Evolutionary conservation across 2,329 filamentous ascomycete genomes (phyloP).

Genomic region (Paracorniculantispora psalliotae): DNA sequence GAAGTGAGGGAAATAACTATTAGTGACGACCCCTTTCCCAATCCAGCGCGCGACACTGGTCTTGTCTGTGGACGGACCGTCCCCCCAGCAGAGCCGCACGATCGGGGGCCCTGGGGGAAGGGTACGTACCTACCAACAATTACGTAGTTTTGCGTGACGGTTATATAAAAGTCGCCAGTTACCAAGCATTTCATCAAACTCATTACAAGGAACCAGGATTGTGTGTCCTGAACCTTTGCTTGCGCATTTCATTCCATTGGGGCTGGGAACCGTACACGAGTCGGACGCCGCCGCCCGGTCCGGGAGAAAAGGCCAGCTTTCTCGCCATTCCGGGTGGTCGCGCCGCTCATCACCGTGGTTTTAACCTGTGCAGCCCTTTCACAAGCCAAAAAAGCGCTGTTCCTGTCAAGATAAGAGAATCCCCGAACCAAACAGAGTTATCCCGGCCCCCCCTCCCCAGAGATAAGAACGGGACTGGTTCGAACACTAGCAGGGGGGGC

Average conservation of each 20-base stretch:
- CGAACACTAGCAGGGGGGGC: neutral
- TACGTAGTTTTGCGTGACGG: neutral
- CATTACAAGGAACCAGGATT: too few species aligned
- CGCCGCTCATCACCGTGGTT: conserved; percentile 1
- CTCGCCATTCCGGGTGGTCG: neutral
- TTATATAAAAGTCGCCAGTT: too few species aligned
- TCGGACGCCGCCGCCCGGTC: conserved; percentile 11
- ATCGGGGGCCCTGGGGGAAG: too few species aligned
- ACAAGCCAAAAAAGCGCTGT: neutral
- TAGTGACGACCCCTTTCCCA: conserved; percentile 7
- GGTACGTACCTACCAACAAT: too few species aligned
- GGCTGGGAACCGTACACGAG: too few species aligned
- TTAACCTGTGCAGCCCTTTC: neutral
- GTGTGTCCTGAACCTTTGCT: too few species aligned
- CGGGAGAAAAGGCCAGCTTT: neutral
- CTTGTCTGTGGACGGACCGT: too few species aligned
- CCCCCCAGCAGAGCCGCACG: conserved; percentile 2
- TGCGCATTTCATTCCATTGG: too few species aligned
- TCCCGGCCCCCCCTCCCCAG: neutral
- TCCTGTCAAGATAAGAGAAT: neutral
- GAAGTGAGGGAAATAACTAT: neutral
- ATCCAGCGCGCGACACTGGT: neutral
- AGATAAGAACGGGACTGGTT: neutral
- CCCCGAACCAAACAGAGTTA: neutral
- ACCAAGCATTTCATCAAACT: too few species aligned